Evolutionary conservation across 345 rosid genomes (phyloP).

Genomic region (Geranium rotundifolium): DNA sequence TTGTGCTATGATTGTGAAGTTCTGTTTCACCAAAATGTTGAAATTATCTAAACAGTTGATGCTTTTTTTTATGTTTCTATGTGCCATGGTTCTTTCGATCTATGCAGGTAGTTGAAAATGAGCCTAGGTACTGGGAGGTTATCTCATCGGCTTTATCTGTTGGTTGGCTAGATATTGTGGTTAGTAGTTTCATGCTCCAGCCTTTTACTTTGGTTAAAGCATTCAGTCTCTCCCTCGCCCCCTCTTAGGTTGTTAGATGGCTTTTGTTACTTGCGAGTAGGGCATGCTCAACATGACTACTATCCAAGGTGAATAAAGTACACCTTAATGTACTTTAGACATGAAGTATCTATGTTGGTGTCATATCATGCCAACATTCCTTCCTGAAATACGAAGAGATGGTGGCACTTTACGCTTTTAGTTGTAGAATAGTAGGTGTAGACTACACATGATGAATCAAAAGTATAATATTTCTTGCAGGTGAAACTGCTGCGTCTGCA

Average conservation of each 20-base stretch:
- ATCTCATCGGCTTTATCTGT: slow-evolving; percentile 67
- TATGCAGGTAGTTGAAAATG: slow-evolving; percentile 66
- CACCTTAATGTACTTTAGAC: neutral
- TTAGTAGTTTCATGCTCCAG: slow-evolving; percentile 17
- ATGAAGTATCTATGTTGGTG: neutral
- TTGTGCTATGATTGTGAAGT: neutral
- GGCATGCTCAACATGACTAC: neutral
- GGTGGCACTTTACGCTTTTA: neutral
- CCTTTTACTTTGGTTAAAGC: neutral
- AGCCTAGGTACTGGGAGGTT: slow-evolving; percentile 77
- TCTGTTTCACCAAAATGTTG: neutral
- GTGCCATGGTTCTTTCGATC: slow-evolving; percentile 1
- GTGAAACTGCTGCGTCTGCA: slow-evolving; percentile 79
- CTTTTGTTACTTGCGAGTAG: slow-evolving; percentile 4
- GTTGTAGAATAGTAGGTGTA: neutral
- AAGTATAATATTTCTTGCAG: slow-evolving; percentile 26
- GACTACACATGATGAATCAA: neutral
- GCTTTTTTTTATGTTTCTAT: no score
- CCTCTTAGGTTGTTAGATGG: slow-evolving; percentile 6
- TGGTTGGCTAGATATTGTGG: slow-evolving; percentile 93
- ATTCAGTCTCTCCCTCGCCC: neutral
- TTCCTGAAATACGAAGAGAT: neutral
- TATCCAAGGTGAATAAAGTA: neutral
- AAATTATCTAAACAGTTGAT: neutral
- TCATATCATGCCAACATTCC: neutral